A percentile compares a stretch with the other conserved stretches of the same genome.
These are phyloP conservation scores for Arctostaphylos glauca DNA, from an alignment of 148 eudicot species.

Conservation along the genomic window DNA sequence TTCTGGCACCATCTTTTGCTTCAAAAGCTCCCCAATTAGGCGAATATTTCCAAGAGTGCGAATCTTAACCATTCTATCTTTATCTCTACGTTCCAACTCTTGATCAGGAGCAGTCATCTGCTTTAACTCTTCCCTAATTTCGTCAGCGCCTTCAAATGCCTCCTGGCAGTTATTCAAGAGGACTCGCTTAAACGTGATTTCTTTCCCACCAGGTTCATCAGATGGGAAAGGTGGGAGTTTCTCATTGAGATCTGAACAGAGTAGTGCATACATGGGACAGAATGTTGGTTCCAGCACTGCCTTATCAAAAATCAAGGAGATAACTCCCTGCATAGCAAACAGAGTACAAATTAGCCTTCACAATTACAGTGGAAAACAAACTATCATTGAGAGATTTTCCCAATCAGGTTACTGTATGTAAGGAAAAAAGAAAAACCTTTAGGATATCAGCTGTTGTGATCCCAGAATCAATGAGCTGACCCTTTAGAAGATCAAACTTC, in stretches of 20 bases:
- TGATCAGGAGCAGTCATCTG: conserved; percentile 80
- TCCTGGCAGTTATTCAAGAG: conserved; percentile 88
- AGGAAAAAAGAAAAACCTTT: conserved; percentile 39
- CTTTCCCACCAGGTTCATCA: conserved; percentile 78
- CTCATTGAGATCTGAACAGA: conserved; percentile 76
- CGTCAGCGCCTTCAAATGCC: conserved; percentile 90
- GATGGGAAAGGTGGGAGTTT: conserved; percentile 83
- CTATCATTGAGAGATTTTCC: background rate
- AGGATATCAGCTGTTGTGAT: conserved; percentile 82
- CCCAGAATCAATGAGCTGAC: conserved; percentile 76
- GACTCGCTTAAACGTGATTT: conserved; percentile 74
- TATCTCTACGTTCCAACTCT: conserved; percentile 83
- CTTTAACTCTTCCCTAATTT: conserved; percentile 64
- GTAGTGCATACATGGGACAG: conserved; percentile 84
- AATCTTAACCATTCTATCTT: conserved; percentile 71
- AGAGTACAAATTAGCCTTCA: conserved; percentile 16
- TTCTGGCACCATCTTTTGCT: conserved; percentile 91
- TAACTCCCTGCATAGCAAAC: conserved; percentile 62
- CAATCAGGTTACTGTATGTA: background rate
- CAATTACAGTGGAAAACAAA: background rate
- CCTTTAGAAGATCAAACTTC: conserved; percentile 85
- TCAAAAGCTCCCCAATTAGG: conserved; percentile 94
- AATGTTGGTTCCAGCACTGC: conserved; percentile 97
- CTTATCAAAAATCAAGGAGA: conserved; percentile 89
- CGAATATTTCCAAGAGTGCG: conserved; percentile 96